Evolutionary conservation across 441 rosid genomes (phyloP).

Genomic region (Kokia cookei): DNA sequence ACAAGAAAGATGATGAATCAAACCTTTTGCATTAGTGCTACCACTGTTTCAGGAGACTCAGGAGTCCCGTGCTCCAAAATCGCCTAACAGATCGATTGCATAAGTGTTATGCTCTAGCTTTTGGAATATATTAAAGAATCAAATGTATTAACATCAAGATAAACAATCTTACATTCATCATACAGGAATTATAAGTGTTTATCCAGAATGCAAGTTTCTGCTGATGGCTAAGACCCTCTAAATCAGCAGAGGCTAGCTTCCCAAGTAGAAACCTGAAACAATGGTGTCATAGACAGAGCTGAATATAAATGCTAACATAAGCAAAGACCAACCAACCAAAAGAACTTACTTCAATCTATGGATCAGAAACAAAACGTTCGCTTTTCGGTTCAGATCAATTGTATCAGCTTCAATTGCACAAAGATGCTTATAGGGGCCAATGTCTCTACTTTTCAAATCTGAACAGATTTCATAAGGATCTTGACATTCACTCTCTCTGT

Average conservation of each 20-base stretch:
- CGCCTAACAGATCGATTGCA: constrained; percentile 31
- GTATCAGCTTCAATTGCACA: constrained; percentile 44
- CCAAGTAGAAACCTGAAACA: constrained; percentile 50
- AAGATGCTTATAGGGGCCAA: constrained; percentile 56
- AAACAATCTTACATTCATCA: constrained; percentile 59
- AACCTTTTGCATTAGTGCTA: constrained; percentile 82
- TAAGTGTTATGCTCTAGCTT: constrained; percentile 5
- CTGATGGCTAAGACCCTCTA: constrained; percentile 74
- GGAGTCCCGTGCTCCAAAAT: constrained; percentile 78
- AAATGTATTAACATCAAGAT: neutral
- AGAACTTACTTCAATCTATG: constrained; percentile 61
- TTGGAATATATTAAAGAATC: neutral
- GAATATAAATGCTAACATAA: neutral
- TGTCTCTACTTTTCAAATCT: constrained; percentile 36
- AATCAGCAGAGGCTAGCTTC: constrained; percentile 66
- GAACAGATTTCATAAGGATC: constrained; percentile 52
- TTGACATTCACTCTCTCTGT: constrained; percentile 20
- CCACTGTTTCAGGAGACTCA: constrained; percentile 60
- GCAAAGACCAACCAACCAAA: neutral
- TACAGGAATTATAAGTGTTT: constrained; percentile 73
- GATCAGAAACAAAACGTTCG: constrained; percentile 48
- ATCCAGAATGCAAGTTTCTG: constrained; percentile 96
- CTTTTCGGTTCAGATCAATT: constrained; percentile 44
- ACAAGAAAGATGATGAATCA: neutral
- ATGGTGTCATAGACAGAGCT: constrained; percentile 1